These are phyloP conservation scores for Hypoxylon intermedium DNA, from an alignment of 495 filamentous ascomycete species.

Conservation along the genomic window DNA sequence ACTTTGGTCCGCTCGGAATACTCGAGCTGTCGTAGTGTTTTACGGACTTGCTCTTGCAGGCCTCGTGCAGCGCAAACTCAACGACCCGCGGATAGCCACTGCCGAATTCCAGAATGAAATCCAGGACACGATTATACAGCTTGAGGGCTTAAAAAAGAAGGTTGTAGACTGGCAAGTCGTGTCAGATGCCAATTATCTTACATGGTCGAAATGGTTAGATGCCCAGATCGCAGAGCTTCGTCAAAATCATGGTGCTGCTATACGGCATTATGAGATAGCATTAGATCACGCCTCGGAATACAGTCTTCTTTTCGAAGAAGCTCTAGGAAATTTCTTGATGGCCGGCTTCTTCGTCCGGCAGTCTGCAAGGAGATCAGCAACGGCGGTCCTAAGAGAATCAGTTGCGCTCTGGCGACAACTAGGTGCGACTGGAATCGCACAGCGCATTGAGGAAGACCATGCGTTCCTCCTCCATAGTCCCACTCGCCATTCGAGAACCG, in stretches of 20 bases:
- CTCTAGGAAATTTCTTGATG: constrained; percentile 77
- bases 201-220: constrained; percentile 77
- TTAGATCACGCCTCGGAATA: constrained; percentile 82
- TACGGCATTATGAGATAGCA: constrained; percentile 74
- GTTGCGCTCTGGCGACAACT: constrained; percentile 76
- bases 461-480: constrained; percentile 74
- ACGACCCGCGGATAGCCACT: constrained; percentile 57
- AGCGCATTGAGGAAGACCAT: constrained; percentile 72
- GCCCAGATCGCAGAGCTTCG: constrained; percentile 74
- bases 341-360: constrained; percentile 76
- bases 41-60: constrained; percentile 74
- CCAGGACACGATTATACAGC: constrained; percentile 61
- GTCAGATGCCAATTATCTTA: constrained; percentile 79
- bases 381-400: constrained; percentile 72
- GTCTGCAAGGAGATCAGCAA: constrained; percentile 74
- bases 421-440: constrained; percentile 75
- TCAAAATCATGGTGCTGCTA: constrained; percentile 65
- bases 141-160: constrained; percentile 62
- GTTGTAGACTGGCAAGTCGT: constrained; percentile 72
- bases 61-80: constrained; percentile 65
- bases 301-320: constrained; percentile 80
- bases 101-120: constrained; percentile 60
- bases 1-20: constrained; percentile 76
- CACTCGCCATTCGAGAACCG: constrained; percentile 62
- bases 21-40: constrained; percentile 67